Evolutionary conservation across 2,329 filamentous ascomycete species (phyloP).

Genomic region (Cadophora malorum): DNA sequence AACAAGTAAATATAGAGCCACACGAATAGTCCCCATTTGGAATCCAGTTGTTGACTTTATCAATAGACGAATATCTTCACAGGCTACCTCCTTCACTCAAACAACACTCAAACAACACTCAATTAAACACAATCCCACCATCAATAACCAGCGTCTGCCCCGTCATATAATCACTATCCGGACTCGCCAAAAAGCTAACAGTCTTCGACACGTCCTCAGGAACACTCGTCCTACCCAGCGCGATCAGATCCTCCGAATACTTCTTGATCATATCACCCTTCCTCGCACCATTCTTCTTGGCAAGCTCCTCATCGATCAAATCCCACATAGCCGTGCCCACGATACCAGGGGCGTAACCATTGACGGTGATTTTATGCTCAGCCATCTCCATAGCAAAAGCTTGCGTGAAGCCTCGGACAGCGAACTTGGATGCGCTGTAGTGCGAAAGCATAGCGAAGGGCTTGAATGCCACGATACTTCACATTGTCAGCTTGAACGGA

Average conservation of each 20-base stretch:
- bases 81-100: background rate
- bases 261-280: constrained; percentile 62
- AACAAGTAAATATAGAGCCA: no score
- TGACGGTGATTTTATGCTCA: constrained; percentile 68
- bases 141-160: constrained; percentile 68
- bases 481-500: no score
- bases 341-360: constrained; percentile 70
- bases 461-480: constrained; percentile 63
- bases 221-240: constrained; percentile 62
- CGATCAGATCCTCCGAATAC: constrained; percentile 59
- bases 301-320: constrained; percentile 66
- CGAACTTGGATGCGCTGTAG: constrained; percentile 71
- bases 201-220: constrained; percentile 68
- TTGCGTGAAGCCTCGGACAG: constrained; percentile 70
- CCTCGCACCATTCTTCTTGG: constrained; percentile 55
- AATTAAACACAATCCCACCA: constrained; percentile 37
- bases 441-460: constrained; percentile 64
- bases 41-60: no score
- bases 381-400: constrained; percentile 72
- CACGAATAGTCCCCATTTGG: no score
- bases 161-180: constrained; percentile 68
- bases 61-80: no score
- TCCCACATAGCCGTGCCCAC: constrained; percentile 75
- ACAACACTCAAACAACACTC: constrained; percentile 16
- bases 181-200: constrained; percentile 65